Percentiles rank a stretch among this genome's conserved stretches.
Conservation (phyloP, 495 filamentous ascomycete genomes). For the Cercophora sp. region DNA sequence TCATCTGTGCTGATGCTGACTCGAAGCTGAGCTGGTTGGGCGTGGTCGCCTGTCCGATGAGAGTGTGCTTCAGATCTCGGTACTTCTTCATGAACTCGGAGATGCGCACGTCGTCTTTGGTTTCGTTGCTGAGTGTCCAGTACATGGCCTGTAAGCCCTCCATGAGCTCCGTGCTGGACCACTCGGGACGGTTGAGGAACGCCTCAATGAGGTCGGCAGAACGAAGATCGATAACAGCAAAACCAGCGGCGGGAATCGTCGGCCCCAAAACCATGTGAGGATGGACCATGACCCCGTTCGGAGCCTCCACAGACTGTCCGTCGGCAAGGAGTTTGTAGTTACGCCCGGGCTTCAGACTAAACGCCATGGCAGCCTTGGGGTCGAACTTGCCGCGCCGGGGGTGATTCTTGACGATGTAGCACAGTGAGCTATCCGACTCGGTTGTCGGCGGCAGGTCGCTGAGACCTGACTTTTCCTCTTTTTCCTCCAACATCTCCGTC, state of each 20-base stretch:
- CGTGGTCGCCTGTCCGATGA: constrained; percentile 67
- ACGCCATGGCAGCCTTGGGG: constrained; percentile 51
- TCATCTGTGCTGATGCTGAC: constrained; percentile 56
- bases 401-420: constrained; percentile 77
- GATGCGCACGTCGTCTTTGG: constrained; percentile 59
- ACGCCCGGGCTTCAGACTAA: constrained; percentile 51
- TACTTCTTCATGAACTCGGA: constrained; percentile 63
- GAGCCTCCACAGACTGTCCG: constrained; percentile 49
- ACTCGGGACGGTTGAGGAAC: constrained; percentile 68
- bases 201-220: constrained; percentile 59
- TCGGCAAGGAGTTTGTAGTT: constrained; percentile 49
- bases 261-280: constrained; percentile 49
- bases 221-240: constrained; percentile 79
- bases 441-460: constrained; percentile 60
- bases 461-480: too few species aligned
- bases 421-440: constrained; percentile 63
- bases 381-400: constrained; percentile 77
- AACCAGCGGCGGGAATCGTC: constrained; percentile 41
- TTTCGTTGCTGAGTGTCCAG: constrained; percentile 73
- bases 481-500: constrained; percentile 56
- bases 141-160: constrained; percentile 62
- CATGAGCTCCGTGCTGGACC: constrained; percentile 62
- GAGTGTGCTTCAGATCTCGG: constrained; percentile 61
- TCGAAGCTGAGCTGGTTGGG: constrained; percentile 68
- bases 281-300: constrained; percentile 54